Evolutionary conservation across 2,329 filamentous ascomycete species (phyloP).

Genomic region (Fusarium keratoplasticum): DNA sequence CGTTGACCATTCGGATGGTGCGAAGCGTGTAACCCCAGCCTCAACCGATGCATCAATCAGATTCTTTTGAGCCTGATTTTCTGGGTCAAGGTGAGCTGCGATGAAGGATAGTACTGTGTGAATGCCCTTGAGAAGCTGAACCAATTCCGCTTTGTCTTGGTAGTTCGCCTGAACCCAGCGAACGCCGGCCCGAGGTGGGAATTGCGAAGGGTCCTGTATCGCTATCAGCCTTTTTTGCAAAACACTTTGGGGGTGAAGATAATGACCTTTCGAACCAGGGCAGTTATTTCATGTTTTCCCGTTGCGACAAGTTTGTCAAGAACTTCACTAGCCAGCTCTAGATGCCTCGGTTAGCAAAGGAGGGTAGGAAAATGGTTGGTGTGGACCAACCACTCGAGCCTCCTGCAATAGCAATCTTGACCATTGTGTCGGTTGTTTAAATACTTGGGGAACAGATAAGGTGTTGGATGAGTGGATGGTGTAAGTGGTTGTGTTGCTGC

Average conservation of each 20-base stretch:
- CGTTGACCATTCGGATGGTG: conserved; percentile 68
- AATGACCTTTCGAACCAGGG: conserved; percentile 19
- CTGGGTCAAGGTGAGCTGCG: conserved; percentile 48
- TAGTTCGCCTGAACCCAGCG: conserved; percentile 59
- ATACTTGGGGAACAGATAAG: not conserved
- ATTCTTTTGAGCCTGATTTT: conserved; percentile 59
- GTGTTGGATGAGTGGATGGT: not conserved
- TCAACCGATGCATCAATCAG: conserved; percentile 69
- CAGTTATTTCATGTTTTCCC: conserved; percentile 33
- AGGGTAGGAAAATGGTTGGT: rapidly evolving
- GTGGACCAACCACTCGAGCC: conserved; percentile 9
- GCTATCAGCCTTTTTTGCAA: not conserved
- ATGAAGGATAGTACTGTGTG: conserved; percentile 65
- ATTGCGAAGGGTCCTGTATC: conserved; percentile 8
- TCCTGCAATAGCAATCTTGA: conserved; percentile 30
- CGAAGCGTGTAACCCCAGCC: conserved; percentile 70
- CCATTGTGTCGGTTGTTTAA: conserved; percentile 9
- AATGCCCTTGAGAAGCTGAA: conserved; percentile 53
- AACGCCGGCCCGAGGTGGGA: conserved; percentile 42
- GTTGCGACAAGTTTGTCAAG: conserved; percentile 29
- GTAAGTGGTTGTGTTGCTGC: not conserved
- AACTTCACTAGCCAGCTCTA: conserved; percentile 36
- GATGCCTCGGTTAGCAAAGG: not conserved
- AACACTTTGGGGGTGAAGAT: too few species aligned
- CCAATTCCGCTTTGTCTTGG: conserved; percentile 51